Percentiles rank a stretch among this genome's conserved stretches.
phyloP scores from a whole-genome alignment of 1,139 yeast species.

The Saccharomycopsis crataegensis region DNA sequence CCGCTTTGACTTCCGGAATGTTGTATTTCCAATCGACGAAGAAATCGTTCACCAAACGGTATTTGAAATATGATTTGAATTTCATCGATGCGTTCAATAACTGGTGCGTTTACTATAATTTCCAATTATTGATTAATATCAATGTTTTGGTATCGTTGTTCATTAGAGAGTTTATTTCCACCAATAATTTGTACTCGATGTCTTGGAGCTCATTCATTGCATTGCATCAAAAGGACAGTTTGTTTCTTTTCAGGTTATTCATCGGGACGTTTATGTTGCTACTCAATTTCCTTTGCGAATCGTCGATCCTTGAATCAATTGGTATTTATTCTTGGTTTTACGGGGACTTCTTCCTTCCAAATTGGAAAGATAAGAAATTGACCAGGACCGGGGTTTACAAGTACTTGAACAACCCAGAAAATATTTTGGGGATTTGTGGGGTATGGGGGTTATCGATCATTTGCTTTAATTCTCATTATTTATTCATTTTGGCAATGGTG shows the following conservation, averaged over 20 bases:
- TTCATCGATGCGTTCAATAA: constrained; percentile 65
- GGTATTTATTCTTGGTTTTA: constrained; percentile 89
- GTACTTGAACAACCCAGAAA: constrained; percentile 79
- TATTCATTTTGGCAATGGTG: constrained; percentile 47
- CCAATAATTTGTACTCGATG: background rate
- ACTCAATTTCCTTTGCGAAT: constrained; percentile 67
- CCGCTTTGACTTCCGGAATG: constrained; percentile 44
- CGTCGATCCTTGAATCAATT: constrained; percentile 63
- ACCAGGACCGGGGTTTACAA: constrained; percentile 82
- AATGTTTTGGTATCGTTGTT: constrained; percentile 27
- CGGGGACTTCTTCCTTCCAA: constrained; percentile 76
- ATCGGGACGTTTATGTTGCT: constrained; percentile 47
- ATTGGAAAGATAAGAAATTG: constrained; percentile 35
- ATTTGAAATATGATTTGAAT: constrained; percentile 60
- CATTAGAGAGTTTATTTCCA: constrained; percentile 27
- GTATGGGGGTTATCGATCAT: constrained; percentile 72
- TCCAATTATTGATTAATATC: constrained; percentile 12
- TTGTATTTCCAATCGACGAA: constrained; percentile 54
- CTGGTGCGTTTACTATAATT: constrained; percentile 69
- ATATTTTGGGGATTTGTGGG: constrained; percentile 75
- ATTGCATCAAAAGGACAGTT: constrained; percentile 29
- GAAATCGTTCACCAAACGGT: constrained; percentile 61
- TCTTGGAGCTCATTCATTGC: background rate
- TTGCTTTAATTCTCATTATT: constrained; percentile 46
- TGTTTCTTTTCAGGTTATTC: constrained; percentile 51